Evolutionary conservation across 257 asterid species (phyloP), one percentile per base, ranked within the genome.

Genomic region (Schizonepeta tenuifolia): DNA sequence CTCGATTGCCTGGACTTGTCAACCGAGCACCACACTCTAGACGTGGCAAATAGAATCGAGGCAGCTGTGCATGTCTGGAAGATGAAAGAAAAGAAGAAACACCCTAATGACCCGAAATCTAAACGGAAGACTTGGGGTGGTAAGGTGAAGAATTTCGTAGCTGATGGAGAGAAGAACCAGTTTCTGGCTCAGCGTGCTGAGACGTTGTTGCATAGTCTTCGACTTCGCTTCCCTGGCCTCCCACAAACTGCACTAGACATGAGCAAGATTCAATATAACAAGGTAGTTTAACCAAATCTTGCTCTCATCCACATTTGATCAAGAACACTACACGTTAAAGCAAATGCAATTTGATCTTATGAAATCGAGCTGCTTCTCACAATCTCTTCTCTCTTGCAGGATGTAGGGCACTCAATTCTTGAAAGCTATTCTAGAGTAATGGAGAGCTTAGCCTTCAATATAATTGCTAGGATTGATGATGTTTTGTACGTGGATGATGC

Each of bases 391-490:
- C 84, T 78, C 28, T 53, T 73, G 70, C 86, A 95, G 99, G 98
- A 95, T 85, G 98, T 95, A 14, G 99, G 99, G 35, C 96, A 92
- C 69, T 83, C 99, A 3, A 95, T 95, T 78, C 96, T 95, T 6
- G 99, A 95, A 79, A 90, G 99, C 89, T 95, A 95, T 77, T 90
- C 99, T 10, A 87, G 99, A 85, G 99, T 95, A 51, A 87, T 90
- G 97, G 98, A 95, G 89, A 95, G 99, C 85, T 77, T 95, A 81
- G 98, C 99, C 10, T 95, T 95, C 79, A 95, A 95, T 83, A 85
- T 92, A 36, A 92, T 95, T 58, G 99, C 99, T 0, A 89, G 99
- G 75, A 90, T 95, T 0, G 99, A 95, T 9, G 98, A 95, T 62
- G 97, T 90, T 13, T 62, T 95, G 54, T 95, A 44, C 11, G 98